Evolutionary conservation across 305 asterid genomes (phyloP).

Genomic region (Fraxinus albicans): DNA sequence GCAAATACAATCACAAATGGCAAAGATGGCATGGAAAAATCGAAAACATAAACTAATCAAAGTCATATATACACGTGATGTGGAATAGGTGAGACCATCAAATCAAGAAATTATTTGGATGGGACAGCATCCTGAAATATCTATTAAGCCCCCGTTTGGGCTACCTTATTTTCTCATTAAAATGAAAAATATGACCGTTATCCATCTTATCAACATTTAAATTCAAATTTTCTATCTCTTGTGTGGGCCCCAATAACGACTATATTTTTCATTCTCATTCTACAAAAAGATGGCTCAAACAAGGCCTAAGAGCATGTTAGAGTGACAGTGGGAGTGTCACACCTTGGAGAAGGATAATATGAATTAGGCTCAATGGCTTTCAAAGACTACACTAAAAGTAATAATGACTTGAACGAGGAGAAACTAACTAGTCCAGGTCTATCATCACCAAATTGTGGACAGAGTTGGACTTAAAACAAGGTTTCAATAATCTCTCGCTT

Average conservation of each 20-base stretch:
- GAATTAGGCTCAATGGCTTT: neutral
- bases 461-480: neutral
- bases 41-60: neutral
- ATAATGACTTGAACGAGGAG: neutral
- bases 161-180: too few relatives aligned
- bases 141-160: neutral
- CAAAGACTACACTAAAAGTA: neutral
- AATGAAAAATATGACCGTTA: too few relatives aligned
- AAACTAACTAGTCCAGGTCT: neutral
- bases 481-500: neutral
- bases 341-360: neutral
- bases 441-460: neutral
- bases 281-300: too few relatives aligned
- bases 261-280: too few relatives aligned
- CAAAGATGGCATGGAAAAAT: neutral
- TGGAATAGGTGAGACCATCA: neutral
- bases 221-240: too few relatives aligned
- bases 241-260: too few relatives aligned
- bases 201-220: too few relatives aligned
- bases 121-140: neutral
- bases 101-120: neutral
- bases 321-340: neutral
- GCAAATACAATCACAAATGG: conserved; percentile 3
- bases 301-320: neutral
- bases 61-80: neutral